These are phyloP conservation scores for Prillingera fragicola DNA, from an alignment of 1,284 basidiomycete species.

Conservation along the genomic window DNA sequence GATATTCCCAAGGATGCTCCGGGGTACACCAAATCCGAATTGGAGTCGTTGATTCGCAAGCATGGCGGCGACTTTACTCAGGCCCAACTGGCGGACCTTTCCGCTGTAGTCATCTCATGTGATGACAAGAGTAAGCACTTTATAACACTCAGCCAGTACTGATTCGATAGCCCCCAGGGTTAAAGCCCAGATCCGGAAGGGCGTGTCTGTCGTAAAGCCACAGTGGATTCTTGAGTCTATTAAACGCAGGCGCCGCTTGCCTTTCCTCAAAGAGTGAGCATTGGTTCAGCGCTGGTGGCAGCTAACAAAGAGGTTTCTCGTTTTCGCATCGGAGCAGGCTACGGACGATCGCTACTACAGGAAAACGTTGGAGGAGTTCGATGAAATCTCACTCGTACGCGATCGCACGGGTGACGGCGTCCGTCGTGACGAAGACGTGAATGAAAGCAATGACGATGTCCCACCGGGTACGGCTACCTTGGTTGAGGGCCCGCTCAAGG, in stretches of 20 bases:
- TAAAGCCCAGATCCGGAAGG: constrained; percentile 52
- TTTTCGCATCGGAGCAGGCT: constrained; percentile 38
- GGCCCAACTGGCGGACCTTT: constrained; percentile 40
- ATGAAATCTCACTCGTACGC: constrained; percentile 23
- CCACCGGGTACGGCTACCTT: too few relatives aligned
- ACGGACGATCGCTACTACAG: constrained; percentile 33
- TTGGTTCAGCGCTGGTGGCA: not conserved
- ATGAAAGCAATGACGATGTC: constrained; percentile 39
- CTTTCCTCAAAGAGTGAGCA: constrained; percentile 62
- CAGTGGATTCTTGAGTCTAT: constrained; percentile 78
- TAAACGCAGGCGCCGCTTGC: constrained; percentile 53
- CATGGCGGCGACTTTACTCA: constrained; percentile 72
- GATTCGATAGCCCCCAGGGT: constrained; percentile 33
- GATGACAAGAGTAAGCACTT: constrained; percentile 36
- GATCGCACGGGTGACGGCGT: constrained; percentile 20
- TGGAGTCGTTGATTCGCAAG: constrained; percentile 56
- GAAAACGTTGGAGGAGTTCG: constrained; percentile 32
- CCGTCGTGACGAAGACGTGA: constrained; percentile 1
- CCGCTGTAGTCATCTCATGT: constrained; percentile 53
- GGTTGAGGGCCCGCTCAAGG: constrained; percentile 13
- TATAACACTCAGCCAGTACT: not conserved
- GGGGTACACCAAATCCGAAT: constrained; percentile 28
- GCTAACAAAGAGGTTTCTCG: constrained; percentile 32
- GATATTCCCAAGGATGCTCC: constrained; percentile 62
- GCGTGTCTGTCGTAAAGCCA: constrained; percentile 67